Conservation (phyloP, 1,284 basidiomycete species). For the Athelia psychrophila region DNA sequence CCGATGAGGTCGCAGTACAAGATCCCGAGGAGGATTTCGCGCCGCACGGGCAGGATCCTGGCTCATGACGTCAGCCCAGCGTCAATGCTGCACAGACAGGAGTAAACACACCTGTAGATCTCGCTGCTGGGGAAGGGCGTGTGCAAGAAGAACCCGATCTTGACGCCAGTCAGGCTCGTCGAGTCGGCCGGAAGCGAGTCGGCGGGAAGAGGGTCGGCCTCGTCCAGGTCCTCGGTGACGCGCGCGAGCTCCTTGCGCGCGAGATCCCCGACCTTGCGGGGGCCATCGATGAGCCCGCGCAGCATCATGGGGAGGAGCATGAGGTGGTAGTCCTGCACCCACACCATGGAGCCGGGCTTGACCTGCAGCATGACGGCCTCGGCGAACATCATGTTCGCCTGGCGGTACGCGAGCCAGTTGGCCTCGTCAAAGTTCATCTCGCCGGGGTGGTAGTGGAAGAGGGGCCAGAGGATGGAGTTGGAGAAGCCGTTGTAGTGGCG, state of each 20-base stretch:
- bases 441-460: constrained; percentile 98
- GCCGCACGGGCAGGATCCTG: constrained; percentile 93
- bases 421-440: constrained; percentile 99
- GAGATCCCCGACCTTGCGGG: constrained; percentile 55
- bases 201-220: constrained; percentile 43
- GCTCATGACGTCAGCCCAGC: constrained; percentile 1
- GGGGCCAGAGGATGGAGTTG: constrained; percentile 98
- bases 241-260: constrained; percentile 68
- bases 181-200: constrained; percentile 29
- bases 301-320: constrained; percentile 98
- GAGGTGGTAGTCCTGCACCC: constrained; percentile 98
- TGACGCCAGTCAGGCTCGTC: constrained; percentile 57
- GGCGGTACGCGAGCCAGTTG: constrained; percentile 97
- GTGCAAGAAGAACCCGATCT: constrained; percentile 98
- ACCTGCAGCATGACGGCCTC: constrained; percentile 82
- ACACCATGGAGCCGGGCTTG: constrained; percentile 89
- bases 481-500: constrained; percentile 99
- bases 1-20: constrained; percentile 96
- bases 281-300: constrained; percentile 82
- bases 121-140: constrained; percentile 98
- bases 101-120: constrained; percentile 81
- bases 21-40: constrained; percentile 94
- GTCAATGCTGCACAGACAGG: constrained; percentile 6
- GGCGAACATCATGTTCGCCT: constrained; percentile 95
- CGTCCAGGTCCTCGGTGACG: constrained; percentile 75